These are phyloP conservation scores for Didymella sp. DNA, from an alignment of 2,329 filamentous ascomycete species.

Conservation along the genomic window DNA sequence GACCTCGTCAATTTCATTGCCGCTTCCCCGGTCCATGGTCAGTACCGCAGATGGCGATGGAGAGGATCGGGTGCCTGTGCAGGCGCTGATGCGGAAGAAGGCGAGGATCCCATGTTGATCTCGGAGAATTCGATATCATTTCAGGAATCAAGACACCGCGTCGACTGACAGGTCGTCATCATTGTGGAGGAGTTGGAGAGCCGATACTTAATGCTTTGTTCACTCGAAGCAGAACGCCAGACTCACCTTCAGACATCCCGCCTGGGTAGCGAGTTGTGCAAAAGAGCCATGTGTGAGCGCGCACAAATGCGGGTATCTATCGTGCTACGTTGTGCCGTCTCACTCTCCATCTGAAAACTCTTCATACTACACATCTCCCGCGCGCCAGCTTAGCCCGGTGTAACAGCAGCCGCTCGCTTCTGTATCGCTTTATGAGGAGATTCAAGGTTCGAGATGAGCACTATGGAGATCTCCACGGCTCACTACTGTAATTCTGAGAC, in stretches of 20 bases:
- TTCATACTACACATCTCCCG: neutral
- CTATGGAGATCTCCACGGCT: neutral
- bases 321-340: constrained; percentile 23
- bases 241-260: constrained; percentile 8
- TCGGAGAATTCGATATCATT: constrained; percentile 6
- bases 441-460: neutral
- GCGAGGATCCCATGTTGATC: constrained; percentile 5
- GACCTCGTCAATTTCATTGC: constrained; percentile 15
- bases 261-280: constrained; percentile 13
- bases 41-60: constrained; percentile 4
- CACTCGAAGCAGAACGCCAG: constrained; percentile 6
- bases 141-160: constrained; percentile 2
- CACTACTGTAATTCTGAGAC: neutral
- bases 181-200: constrained; percentile 2
- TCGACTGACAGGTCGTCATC: constrained; percentile 3
- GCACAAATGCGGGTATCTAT: constrained; percentile 10
- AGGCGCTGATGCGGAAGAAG: constrained; percentile 8
- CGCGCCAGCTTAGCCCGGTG: neutral
- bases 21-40: constrained; percentile 23
- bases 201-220: neutral
- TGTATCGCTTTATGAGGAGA: neutral
- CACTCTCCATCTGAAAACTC: constrained; percentile 16
- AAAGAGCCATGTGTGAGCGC: constrained; percentile 24
- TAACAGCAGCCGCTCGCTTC: constrained; percentile 1
- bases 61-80: constrained; percentile 9